Base-by-base conservation (phyloP, 257 asterid species). In the Lycium barbarum region DNA sequence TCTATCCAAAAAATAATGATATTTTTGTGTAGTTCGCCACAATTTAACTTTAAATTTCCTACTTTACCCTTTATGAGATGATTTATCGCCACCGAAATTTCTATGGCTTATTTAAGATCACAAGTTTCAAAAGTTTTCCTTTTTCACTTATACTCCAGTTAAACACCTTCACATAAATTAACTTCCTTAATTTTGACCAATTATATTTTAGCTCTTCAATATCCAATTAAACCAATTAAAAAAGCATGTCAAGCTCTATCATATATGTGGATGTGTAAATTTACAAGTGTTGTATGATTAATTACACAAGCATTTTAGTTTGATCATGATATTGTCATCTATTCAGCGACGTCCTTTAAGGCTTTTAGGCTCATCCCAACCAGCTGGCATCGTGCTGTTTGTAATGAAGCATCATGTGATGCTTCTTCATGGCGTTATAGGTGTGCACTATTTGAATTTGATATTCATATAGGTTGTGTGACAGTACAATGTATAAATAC, bases 381-480 rank as follows among this genome's bases (percentile, higher is more conserved):
- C 17, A 43, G 11, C 67, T 22, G 62, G 58, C 2, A 66, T 40
- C 53, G 85, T 49, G 81, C 6, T 6, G 20, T 67, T 5, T 83
- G 85, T 9, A 55, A 18, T 26, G 33, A 26, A 11, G 78, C 20
- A 45, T 36, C 35, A 15, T 83, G 85, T 33, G 53, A 53, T 49
- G 38, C 62, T 22, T 51, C 83, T 0, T 80, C 85, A 36, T 88
- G 90, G 90, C 70, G 87, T 74, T 88, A 88, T 40, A 59, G 85
- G 20, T 88, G 87, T 38, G 84, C 59, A 7, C 17, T 13, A 1
- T 88, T 88, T 76, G 1, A 18, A 11, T 38, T 83, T 47, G 84
- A 88, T 83, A 54, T 88, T 35, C 88, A 88, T 81, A 79, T 86
- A 2, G 86, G 78, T 61, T 88, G 85, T 55, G 83, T 76, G 8